Evolutionary conservation across 768 basidiomycete genomes (phyloP), one percentile per base, ranked within the genome.

Genomic region (Albatrellus ellisii): DNA sequence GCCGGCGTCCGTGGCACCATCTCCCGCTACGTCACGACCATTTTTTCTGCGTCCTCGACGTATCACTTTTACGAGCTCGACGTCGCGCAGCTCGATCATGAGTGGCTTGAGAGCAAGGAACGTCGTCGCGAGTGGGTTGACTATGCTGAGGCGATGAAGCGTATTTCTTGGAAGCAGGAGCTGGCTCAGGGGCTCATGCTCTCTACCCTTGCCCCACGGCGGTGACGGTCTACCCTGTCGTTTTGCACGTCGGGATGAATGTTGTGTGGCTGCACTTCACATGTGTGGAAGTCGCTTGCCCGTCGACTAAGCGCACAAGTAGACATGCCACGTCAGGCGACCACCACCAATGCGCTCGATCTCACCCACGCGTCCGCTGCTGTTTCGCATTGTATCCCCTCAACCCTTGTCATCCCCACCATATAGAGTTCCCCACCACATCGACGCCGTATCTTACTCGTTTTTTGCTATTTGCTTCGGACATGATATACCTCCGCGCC

Each of bases 61-160:
- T 90, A 88, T 63, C 87, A 90, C 62, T 88, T 90, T 51, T 90
- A 83, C 64, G 87, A 90, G 60, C 72, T 90, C 54, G 87, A 90
- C 61, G 85, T 88, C 36, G 67, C 72, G 12, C 65, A 63, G 29
- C 73, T 90, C 44, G 87, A 88, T 52, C 66, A 73, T 47, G 77
- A 83, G 47, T 90, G 87, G 87, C 64, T 84, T 44, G 87, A 90
- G 59, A 65, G 72, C 53, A 69, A 75, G 50, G 86, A 90, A 64
- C 76, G 87, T 47, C 69, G 67, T 58, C 65, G 87, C 52, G 87
- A 89, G 64, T 88, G 84, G 85, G 85, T 90, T 52, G 85, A 88
- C 60, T 87, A 79, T 53, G 74, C 77, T 34, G 87, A 89, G 63
- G 87, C 87, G 12, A 62, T 75, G 48, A 63, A 68, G 53, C 66